Evolutionary conservation across 2,329 filamentous ascomycete genomes (phyloP), one percentile per base, ranked within the genome.

Genomic region (Colletotrichum sublineola): DNA sequence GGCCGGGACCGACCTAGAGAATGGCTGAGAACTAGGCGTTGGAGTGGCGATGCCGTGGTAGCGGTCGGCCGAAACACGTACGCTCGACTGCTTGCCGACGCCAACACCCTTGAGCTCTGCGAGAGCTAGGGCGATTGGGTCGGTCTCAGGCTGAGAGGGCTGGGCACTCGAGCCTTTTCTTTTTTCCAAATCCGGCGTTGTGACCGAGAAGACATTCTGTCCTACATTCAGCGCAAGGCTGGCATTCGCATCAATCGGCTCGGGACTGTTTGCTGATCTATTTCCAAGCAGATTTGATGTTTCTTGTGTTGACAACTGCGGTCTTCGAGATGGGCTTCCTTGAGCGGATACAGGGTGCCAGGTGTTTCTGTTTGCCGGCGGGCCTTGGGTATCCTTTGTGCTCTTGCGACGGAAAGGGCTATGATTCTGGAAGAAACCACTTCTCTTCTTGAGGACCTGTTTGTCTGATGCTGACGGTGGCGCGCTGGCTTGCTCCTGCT

Each of bases 21-120:
- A 80, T 8, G 82, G 79, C 58, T 84, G 84, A 57, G 80, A 79
- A 9, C 86, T 86, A 1, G 89, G 93, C 8, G 88, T 91, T 6
- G 96, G 96, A 1, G 96, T 97, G 15, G 93, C 86, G 74, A 99
- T 92, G n/a, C 96, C 96, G 79, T 97, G 94, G 82, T 97, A 98
- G 73, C 94, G 91, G 81, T 99, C 97, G 24, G 95, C 96, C n/a
- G 96, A 97, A 73, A 97, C 90, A n/a, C 97, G 91, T 61, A 89
- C 87, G 4, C 91, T 92, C 8, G 94, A 89, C 76, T 95, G 92
- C 82, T 98, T 98, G 20, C 86, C 88, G 15, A 93, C 86, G 0
- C 86, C 87, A 5, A 95, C 93, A 0, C 92, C 94, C 83, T 97
- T 98, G 46, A 99, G 87, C 78, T 99, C 96, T 14, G 96, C 96